Evolutionary conservation across 1,284 basidiomycete genomes (phyloP), one percentile per base, ranked within the genome.

Genomic region (Apiotrichum laibachii): DNA sequence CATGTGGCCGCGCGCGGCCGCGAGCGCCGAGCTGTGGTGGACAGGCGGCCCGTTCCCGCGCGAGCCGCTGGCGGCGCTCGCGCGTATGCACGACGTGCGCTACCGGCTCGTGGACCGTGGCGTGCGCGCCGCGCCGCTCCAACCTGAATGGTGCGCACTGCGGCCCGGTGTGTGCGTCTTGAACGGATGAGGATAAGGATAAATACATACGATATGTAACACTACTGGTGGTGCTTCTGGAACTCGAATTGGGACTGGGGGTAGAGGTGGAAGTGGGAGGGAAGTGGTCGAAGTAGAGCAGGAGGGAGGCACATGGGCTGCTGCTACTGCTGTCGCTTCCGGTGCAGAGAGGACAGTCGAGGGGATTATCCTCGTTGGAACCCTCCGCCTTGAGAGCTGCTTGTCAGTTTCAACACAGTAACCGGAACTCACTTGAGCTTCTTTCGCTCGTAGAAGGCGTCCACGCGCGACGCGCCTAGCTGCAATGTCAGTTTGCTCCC

Each of bases 1-100:
- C 56, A 79, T 85, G 13, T 92, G 90, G 89, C 90, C 90, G 4
- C 82, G 90, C 53, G 87, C 88, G 12, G 88, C 88, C 0, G 82
- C 86, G 0, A 84, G 85, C 5, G 88, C 89, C 0, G 90, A 92
- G 79, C 72, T 92, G 16, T 92, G 88, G 78, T 92, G 90, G 90
- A 85, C 84, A 2, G 88, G 90, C 37, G 37, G 37, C 5, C 11
- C 12, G 12, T 54, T 37, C 53, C 53, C 53, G 13, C 53, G 44
- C 19, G 13, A 18, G 11, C n/a, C 53, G 4, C 11, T 73, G 2
- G 78, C 84, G 33, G 91, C 90, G 1, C 76, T 92, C 26, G 84
- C 86, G 19, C 83, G 91, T 44, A 80, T 95, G 64, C 87, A 93
- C 66, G 90, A 92, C 64, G 68, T 88, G 21, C 68, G 81, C 37